Evolutionary conservation across 805 yeast genomes (phyloP).

Genomic region (Cyberlindnera japonica): DNA sequence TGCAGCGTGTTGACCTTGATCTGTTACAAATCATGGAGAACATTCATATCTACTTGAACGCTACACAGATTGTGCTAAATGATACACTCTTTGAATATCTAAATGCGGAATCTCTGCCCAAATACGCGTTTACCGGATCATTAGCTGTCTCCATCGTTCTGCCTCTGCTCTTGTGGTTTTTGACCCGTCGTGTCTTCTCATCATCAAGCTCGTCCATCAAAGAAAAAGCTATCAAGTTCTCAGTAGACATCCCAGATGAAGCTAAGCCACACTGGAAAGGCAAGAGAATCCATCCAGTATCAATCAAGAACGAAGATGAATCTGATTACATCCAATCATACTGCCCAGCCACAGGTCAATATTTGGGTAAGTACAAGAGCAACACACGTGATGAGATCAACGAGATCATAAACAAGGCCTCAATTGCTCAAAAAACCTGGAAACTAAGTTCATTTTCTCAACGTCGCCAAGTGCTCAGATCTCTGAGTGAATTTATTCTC

Average conservation of each 20-base stretch:
- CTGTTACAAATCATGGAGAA: conserved; percentile 7
- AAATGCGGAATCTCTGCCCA: conserved; percentile 9
- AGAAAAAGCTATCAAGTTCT: conserved; percentile 40
- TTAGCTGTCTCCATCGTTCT: conserved; percentile 15
- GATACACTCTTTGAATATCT: conserved; percentile 25
- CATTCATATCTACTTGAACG: conserved; percentile 20
- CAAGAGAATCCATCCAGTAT: conserved; percentile 62
- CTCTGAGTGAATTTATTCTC: conserved; percentile 67
- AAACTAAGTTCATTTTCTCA: conserved; percentile 49
- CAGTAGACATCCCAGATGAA: conserved; percentile 63
- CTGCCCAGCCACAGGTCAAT: conserved; percentile 97
- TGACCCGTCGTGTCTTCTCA: conserved; percentile 14
- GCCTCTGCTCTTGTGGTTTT: conserved; percentile 11
- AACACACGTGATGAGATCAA: conserved; percentile 72
- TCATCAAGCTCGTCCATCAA: conserved; percentile 1
- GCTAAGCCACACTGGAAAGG: conserved; percentile 93
- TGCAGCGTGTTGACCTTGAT: no score
- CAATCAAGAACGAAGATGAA: conserved; percentile 55
- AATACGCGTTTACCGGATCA: conserved; percentile 20
- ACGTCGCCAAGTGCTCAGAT: conserved; percentile 65
- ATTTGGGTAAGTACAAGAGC: conserved; percentile 66
- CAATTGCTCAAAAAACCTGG: conserved; percentile 33
- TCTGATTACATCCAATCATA: conserved; percentile 73
- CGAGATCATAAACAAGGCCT: conserved; percentile 42
- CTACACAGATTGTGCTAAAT: conserved; percentile 22